Percentiles rank a stretch among this genome's conserved stretches.
These are phyloP conservation scores for Mesostigma viride DNA, from an alignment of 139 green algal genomes.

Conservation along the genomic window DNA sequence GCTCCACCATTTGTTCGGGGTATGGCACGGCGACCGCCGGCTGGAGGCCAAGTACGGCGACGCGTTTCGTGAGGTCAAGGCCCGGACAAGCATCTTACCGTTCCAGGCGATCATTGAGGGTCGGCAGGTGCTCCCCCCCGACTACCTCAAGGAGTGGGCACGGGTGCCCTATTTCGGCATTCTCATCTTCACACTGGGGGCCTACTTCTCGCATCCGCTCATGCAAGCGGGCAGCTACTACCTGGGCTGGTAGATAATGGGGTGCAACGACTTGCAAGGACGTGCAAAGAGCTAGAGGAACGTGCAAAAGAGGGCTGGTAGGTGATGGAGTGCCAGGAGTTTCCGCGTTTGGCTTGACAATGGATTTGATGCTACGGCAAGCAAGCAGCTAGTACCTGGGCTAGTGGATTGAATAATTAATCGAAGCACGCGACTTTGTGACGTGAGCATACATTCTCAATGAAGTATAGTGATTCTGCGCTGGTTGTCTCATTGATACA, in stretches of 20 bases:
- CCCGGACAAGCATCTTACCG: conserved; percentile 69
- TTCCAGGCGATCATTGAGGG: conserved; percentile 67
- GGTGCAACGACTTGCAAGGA: no score
- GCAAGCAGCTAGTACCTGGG: neutral
- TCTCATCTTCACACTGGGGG: conserved; percentile 65
- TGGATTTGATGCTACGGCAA: neutral
- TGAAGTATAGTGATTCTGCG: no score
- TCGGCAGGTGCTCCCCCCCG: conserved; percentile 71
- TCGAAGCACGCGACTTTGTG: neutral
- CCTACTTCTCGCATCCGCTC: conserved; percentile 76
- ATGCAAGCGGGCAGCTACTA: conserved; percentile 72
- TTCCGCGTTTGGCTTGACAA: neutral
- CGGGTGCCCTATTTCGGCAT: conserved; percentile 67
- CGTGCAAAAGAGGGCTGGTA: neutral
- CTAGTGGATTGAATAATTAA: neutral
- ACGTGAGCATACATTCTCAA: no score
- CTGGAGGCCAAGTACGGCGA: conserved; percentile 72
- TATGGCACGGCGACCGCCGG: conserved; percentile 86
- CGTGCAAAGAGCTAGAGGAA: no score
- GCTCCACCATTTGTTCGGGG: conserved; percentile 85
- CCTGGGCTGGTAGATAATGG: conserved; percentile 84
- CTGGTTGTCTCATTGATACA: no score
- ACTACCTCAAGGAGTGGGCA: conserved; percentile 91
- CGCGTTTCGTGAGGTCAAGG: conserved; percentile 72
- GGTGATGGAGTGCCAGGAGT: neutral